Evolutionary conservation across 2,329 filamentous ascomycete species (phyloP).

Genomic region (Drechslera avenae): DNA sequence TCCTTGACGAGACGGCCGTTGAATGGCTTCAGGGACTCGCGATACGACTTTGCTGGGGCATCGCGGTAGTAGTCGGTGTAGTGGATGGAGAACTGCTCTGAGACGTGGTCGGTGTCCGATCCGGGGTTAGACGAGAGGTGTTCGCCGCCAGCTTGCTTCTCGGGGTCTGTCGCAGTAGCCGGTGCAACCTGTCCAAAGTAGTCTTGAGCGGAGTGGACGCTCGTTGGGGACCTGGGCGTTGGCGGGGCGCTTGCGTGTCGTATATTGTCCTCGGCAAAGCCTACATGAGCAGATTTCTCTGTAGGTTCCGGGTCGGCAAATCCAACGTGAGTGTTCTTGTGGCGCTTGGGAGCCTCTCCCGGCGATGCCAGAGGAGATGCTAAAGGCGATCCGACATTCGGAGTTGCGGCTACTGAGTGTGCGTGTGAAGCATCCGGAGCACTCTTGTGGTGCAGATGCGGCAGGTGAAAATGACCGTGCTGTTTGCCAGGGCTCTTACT

Average conservation of each 20-base stretch:
- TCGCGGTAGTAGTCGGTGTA: slow-evolving; percentile 76
- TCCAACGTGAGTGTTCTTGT: slow-evolving; percentile 52
- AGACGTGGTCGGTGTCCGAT: slow-evolving; percentile 26
- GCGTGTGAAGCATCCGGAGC: slow-evolving; percentile 11
- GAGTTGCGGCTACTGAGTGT: slow-evolving; percentile 2
- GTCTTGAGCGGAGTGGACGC: slow-evolving; percentile 53
- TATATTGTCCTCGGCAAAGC: slow-evolving; percentile 53
- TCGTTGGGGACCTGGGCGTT: slow-evolving; percentile 23
- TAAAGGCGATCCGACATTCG: slow-evolving; percentile 1
- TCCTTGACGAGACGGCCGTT: slow-evolving; percentile 76
- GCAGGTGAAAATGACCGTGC: slow-evolving; percentile 32
- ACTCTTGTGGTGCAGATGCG: slow-evolving; percentile 28
- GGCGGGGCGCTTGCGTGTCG: slow-evolving; percentile 11
- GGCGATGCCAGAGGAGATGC: slow-evolving; percentile 7
- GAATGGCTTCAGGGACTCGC: slow-evolving; percentile 74
- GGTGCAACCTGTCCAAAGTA: slow-evolving; percentile 19
- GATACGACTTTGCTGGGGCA: slow-evolving; percentile 71
- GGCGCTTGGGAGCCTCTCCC: slow-evolving; percentile 12
- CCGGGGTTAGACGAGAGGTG: slow-evolving; percentile 13
- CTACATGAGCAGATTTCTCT: slow-evolving; percentile 1
- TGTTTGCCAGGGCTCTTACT: slow-evolving; percentile 38
- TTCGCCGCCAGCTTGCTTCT: slow-evolving; percentile 27
- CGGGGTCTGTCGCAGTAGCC: slow-evolving; percentile 13
- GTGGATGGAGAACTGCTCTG: slow-evolving; percentile 35
- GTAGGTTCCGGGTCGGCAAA: slow-evolving; percentile 53